phyloP scores from a whole-genome alignment of 768 basidiomycete species.

The Lentinula detonsa region DNA sequence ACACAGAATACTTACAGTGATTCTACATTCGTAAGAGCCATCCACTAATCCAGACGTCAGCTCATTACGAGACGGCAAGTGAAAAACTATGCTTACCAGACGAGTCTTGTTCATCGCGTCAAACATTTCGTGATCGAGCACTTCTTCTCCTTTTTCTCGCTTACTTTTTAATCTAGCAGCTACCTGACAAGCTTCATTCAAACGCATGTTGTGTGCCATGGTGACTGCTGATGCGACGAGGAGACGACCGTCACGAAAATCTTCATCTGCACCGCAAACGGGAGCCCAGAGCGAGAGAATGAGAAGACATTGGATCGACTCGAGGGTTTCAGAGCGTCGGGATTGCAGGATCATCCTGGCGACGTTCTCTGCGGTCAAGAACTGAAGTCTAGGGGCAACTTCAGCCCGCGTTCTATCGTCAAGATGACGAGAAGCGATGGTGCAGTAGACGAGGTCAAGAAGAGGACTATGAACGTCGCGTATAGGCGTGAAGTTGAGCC shows the following conservation, averaged over 20 bases:
- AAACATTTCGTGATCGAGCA: conserved; percentile 17
- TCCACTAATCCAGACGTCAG: conserved; percentile 21
- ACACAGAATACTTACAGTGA: conserved; percentile 22
- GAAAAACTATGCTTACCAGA: conserved; percentile 20
- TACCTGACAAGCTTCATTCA: conserved; percentile 29
- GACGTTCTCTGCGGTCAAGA: conserved; percentile 31
- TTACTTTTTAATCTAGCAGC: conserved; percentile 19
- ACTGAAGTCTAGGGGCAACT: conserved; percentile 27
- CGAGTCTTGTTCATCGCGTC: conserved; percentile 29
- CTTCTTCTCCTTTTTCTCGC: conserved; percentile 16
- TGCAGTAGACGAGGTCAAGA: conserved; percentile 35
- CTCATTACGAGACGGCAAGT: background rate
- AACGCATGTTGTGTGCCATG: conserved; percentile 36
- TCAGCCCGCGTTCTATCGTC: conserved; percentile 23
- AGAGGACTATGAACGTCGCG: conserved; percentile 21
- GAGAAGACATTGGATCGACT: conserved; percentile 32
- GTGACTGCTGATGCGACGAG: conserved; percentile 23
- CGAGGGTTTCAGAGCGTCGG: conserved; percentile 24
- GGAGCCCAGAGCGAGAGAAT: conserved; percentile 37
- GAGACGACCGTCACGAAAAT: background rate
- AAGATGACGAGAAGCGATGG: conserved; percentile 32
- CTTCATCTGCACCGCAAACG: conserved; percentile 16
- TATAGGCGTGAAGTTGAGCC: conserved; percentile 30
- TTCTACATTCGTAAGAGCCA: conserved; percentile 25
- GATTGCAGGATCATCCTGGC: conserved; percentile 33